Evolutionary conservation across 208 protist genomes (phyloP), one percentile per base, ranked within the genome.

Genomic region (Trypanosoma vivax): DNA sequence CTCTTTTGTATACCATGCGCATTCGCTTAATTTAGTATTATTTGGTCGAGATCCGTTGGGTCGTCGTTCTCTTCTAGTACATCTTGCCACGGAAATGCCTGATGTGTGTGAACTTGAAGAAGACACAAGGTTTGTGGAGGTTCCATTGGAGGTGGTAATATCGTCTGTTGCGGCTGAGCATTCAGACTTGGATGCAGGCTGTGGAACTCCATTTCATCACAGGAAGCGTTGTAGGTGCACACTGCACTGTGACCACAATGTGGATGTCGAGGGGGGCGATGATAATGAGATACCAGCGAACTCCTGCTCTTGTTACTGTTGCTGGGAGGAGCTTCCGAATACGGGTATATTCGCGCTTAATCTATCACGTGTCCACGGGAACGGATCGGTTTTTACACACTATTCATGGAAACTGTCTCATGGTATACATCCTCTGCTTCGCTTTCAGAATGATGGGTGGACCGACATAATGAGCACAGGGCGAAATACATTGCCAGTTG

Each of bases 41-140:
- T 95, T 90, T 62, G 92, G 90, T 0, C 83, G 92, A 11, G 92
- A 97, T 43, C 79, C 76, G 16, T 57, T 97, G 5, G 92, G 92
- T 11, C 68, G 90, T 3, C 80, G 89, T 28, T 92, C 81, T 9
- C 79, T 97, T 33, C 66, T 93, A 25, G 68, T 69, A 21, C 83
- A 86, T 59, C 52, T 79, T 11, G 45, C 57, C 5, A 9, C 50
- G 3, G 19, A 19, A 14, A 13, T 10, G 0, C n/a, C 28, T 18
- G 24, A 5, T 16, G 19, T 9, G 23, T 9, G 6, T 10, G 9
- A 24, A 34, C 13, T n/a, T 19, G n/a, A 16, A 5, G 46, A 38
- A 9, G 33, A 45, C 19, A 2, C 5, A 23, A 29, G 16, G 5
- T 19, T 4, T 16, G 13, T 28, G 6, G 18, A 34, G 11, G 6